Base-by-base conservation (phyloP, 495 filamentous ascomycete genomes). In the Extremus antarcticus region DNA sequence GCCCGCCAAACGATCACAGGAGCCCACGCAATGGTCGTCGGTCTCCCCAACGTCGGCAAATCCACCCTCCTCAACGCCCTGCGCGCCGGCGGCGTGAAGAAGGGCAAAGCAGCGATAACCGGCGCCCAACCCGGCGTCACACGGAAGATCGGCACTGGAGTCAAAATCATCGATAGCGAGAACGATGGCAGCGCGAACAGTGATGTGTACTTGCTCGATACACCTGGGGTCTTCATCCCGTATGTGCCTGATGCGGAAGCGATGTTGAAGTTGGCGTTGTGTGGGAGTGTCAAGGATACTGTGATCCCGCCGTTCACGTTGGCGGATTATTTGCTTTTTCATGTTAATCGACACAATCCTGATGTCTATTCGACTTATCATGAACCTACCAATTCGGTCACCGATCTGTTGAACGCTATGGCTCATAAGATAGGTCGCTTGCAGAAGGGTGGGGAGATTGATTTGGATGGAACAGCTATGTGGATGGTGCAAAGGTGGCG, bases 1-100 rank as follows among this genome's bases (percentile, higher is more conserved):
- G 65, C 68, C 10, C 66, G 65, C 2, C 68, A 79, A 59, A 78
- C 75, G 29, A 68, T 90, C 8, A 78, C 78, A 7, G 88, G 89
- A 1, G 79, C 86, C 51, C 81, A 89, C 23, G 78, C 88, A 51
- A 76, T 98, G 66, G 79, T 97, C 0, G 90, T 96, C 17, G 92
- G 92, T 24, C 96, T 98, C 91, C 92, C 92, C 4, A 98, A 98
- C 69, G 87, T 92, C 0, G 92, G 85, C 1, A 89, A 98, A 69
- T 94, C 87, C 21, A 88, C 91, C 0, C 74, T 98, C 15, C 81
- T 98, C 22, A 98, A 98, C 68, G 77, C 84, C 24, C 75, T 98
- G 39, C 85, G 94, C 10, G 76, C 74, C 20, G 70, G 73, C 17
- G 86, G 90, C 43, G 73, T 86, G 54, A 68, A 75, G 17, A 80